Percentiles rank a stretch among this genome's conserved stretches.
Evolutionary conservation across 441 rosid genomes (phyloP).

Genomic region (Hypseocharis bilobata): DNA sequence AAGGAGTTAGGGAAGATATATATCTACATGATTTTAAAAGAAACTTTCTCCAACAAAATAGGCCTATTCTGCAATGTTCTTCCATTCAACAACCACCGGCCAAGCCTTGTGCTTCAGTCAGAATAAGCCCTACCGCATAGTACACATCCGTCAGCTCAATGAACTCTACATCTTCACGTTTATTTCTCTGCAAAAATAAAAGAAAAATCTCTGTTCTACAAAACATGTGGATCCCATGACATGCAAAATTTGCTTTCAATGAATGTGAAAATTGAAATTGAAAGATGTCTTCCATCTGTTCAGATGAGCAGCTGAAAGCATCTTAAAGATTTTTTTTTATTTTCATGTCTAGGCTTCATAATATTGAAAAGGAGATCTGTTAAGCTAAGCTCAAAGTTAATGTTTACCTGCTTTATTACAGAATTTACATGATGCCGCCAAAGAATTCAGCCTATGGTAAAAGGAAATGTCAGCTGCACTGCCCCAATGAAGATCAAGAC

Average conservation of each 20-base stretch:
- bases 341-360: conserved; percentile 21
- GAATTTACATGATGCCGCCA: conserved; percentile 26
- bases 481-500: conserved; percentile 4
- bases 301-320: conserved; percentile 13
- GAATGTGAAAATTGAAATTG: conserved; percentile 7
- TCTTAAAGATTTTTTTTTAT: conserved; percentile 3
- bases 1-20: background rate
- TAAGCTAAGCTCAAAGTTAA: conserved; percentile 22
- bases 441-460: conserved; percentile 19
- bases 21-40: background rate
- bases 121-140: conserved; percentile 3
- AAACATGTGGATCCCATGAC: conserved; percentile 19
- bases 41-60: background rate
- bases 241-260: conserved; percentile 17
- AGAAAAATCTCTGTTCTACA: conserved; percentile 24
- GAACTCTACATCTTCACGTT: conserved; percentile 28
- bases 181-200: conserved; percentile 29
- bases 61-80: conserved; percentile 1
- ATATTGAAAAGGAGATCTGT: conserved; percentile 11
- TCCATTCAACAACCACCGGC: conserved; percentile 14
- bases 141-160: conserved; percentile 24
- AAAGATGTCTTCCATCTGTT: conserved; percentile 14
- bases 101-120: conserved; percentile 8
- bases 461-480: conserved; percentile 16
- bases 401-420: conserved; percentile 28